A percentile compares a stretch with the other conserved stretches of the same genome.
phyloP scores from a whole-genome alignment of 257 asterid species.

The Solanum bulbocastanum region DNA sequence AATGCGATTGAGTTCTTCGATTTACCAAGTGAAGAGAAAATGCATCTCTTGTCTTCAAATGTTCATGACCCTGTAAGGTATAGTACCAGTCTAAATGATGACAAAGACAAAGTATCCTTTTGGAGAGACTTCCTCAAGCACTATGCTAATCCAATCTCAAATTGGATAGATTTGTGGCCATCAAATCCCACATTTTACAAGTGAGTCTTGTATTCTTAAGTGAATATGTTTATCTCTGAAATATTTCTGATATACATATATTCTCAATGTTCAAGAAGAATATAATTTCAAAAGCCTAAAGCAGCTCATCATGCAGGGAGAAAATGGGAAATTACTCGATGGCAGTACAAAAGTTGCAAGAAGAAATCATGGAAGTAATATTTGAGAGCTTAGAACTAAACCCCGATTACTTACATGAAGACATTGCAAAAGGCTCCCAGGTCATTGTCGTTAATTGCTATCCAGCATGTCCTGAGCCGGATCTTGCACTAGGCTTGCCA shows the following conservation, averaged over 20 bases:
- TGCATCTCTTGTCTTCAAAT: slow-evolving; percentile 30
- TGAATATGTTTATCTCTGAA: not conserved
- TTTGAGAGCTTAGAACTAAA: slow-evolving; percentile 44
- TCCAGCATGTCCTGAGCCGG: slow-evolving; percentile 58
- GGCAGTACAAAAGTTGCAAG: slow-evolving; percentile 33
- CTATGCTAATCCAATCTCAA: slow-evolving; percentile 50
- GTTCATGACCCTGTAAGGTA: slow-evolving; percentile 47
- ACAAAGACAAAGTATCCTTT: slow-evolving; percentile 33
- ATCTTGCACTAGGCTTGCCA: slow-evolving; percentile 48
- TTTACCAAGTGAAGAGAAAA: slow-evolving; percentile 41
- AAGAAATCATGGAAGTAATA: slow-evolving; percentile 27
- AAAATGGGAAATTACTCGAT: slow-evolving; percentile 48
- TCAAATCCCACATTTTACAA: slow-evolving; percentile 49
- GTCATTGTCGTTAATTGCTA: slow-evolving; percentile 45
- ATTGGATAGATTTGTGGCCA: slow-evolving; percentile 64
- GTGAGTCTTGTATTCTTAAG: slow-evolving; percentile 15
- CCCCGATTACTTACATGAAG: slow-evolving; percentile 32
- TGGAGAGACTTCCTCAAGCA: slow-evolving; percentile 80
- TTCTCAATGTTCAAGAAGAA: not conserved
- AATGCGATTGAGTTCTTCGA: slow-evolving; percentile 46
- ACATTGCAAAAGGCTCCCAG: slow-evolving; percentile 40
- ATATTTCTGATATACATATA: not conserved
- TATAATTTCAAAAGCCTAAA: not conserved
- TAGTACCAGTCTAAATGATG: slow-evolving; percentile 48
- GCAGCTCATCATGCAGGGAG: slow-evolving; percentile 20